Conservation (phyloP, 805 yeast genomes). For the Wickerhamiella slavikovae region DNA sequence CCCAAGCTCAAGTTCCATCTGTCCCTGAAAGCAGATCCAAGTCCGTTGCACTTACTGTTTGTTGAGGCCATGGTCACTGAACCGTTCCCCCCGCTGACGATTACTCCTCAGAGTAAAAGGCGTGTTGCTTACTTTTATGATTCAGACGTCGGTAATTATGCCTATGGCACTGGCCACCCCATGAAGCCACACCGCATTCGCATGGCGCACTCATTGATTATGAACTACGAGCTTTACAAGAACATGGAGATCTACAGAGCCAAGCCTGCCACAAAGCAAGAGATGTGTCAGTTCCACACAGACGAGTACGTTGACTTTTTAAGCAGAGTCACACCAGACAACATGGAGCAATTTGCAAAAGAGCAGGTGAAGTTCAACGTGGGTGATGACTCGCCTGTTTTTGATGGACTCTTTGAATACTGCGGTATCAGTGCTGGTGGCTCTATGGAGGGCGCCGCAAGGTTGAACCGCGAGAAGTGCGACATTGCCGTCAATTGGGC, state of each 20-base stretch:
- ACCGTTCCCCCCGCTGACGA: constrained; percentile 44
- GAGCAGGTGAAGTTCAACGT: constrained; percentile 86
- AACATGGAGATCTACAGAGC: constrained; percentile 96
- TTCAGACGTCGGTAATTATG: constrained; percentile 91
- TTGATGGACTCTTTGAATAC: constrained; percentile 87
- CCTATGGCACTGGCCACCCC: constrained; percentile 96
- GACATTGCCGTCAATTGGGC: constrained; percentile 94
- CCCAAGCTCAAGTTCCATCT: too few relatives aligned
- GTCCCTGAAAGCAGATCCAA: too few relatives aligned
- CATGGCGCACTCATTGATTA: constrained; percentile 92
- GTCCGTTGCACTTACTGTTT: too few relatives aligned
- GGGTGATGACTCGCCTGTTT: constrained; percentile 91
- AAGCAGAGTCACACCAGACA: constrained; percentile 81
- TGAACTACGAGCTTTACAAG: constrained; percentile 91
- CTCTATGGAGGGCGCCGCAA: constrained; percentile 66
- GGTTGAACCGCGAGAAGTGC: constrained; percentile 65
- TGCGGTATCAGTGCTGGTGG: constrained; percentile 84
- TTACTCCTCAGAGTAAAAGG: constrained; percentile 32
- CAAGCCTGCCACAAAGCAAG: constrained; percentile 93
- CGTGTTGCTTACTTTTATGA: constrained; percentile 66
- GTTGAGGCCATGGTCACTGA: constrained; percentile 9
- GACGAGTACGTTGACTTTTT: constrained; percentile 92
- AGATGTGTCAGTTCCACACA: constrained; percentile 95
- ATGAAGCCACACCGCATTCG: constrained; percentile 98
- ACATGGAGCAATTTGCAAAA: constrained; percentile 64